Conservation (phyloP, 257 asterid genomes). For the Mitragyna speciosa region DNA sequence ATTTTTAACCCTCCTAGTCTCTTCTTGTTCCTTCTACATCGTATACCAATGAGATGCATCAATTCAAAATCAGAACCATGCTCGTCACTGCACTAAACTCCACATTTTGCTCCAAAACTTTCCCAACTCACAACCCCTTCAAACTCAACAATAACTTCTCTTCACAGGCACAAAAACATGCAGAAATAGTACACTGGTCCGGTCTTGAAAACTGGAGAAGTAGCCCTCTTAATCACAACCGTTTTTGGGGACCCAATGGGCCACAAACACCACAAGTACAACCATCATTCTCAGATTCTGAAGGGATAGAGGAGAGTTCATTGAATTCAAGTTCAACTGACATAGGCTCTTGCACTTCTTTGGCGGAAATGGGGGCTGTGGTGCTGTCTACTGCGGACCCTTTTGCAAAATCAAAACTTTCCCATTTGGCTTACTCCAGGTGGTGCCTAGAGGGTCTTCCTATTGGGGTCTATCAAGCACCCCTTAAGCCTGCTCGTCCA, state of each 20-base stretch:
- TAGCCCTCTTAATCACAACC: conserved; percentile 58
- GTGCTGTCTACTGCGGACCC: conserved; percentile 80
- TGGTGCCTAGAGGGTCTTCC: conserved; percentile 70
- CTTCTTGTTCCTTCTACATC: neutral
- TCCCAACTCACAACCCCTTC: conserved; percentile 2
- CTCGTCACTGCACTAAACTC: conserved; percentile 16
- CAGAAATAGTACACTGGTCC: conserved; percentile 48
- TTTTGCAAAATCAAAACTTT: conserved; percentile 65
- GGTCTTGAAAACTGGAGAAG: conserved; percentile 82
- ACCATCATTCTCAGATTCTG: conserved; percentile 11
- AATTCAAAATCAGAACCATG: conserved; percentile 23
- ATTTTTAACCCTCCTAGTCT: no score
- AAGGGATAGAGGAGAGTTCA: conserved; percentile 3
- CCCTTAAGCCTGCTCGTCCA: conserved; percentile 74
- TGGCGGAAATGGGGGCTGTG: conserved; percentile 82
- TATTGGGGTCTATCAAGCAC: conserved; percentile 62
- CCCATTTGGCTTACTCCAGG: conserved; percentile 65
- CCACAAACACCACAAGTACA: conserved; percentile 29
- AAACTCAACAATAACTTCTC: conserved; percentile 25
- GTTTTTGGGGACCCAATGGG: conserved; percentile 82
- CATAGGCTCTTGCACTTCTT: conserved; percentile 47
- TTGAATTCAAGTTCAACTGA: conserved; percentile 5
- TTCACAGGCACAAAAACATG: conserved; percentile 27
- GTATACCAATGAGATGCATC: conserved; percentile 6
- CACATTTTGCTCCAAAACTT: conserved; percentile 16